Base-by-base conservation (phyloP, 257 asterid genomes). In the Capsicum baccatum region DNA sequence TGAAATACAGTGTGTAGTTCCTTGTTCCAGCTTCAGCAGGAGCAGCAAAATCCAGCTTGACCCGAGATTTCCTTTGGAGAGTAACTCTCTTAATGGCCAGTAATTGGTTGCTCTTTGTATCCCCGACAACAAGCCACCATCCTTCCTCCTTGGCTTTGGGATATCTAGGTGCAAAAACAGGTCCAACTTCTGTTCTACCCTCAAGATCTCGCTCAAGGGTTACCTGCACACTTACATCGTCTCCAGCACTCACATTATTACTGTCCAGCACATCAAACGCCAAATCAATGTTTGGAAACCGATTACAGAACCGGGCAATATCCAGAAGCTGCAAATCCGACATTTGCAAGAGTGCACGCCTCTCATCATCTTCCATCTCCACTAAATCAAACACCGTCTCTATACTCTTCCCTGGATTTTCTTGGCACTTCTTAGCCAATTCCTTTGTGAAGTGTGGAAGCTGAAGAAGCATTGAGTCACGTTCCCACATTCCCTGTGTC, bases 41-140 rank as follows among this genome's bases (percentile, higher is more conserved):
- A 47, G 89, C 90, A 67, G 89, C 86, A 71, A 89, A 89, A 79
- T 85, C 88, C 67, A 89, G 91, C 66, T 74, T 87, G 69, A 85
- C 86, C 37, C 59, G 84, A 8, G 89, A 83, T 47, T 83, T 87
- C 87, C 91, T 89, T 69, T 89, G 91, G 9, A 89, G 83, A 11
- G 83, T 69, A 35, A 89, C 90, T 76, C 87, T 89, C 73, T 89
- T 87, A 19, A 85, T 89, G 21, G 91, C 91, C n/a, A 89, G 86
- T 33, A 89, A 60, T 48, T 87, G 89, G 86, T 87, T 87, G 58
- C 86, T 89, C 48, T 82, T 87, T 37, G 87, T 83, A 50, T 89
- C 91, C 1, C 91, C 91, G 2, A 87, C 80, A 62, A 89, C 91
- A 48, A 89, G 86, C 91, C 91, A 89, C 91, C 91, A 85, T 35